A percentile compares a stretch with the other conserved stretches of the same genome.
phyloP scores from a whole-genome alignment of 2,329 filamentous ascomycete species.

The Cytospora schulzeri region DNA sequence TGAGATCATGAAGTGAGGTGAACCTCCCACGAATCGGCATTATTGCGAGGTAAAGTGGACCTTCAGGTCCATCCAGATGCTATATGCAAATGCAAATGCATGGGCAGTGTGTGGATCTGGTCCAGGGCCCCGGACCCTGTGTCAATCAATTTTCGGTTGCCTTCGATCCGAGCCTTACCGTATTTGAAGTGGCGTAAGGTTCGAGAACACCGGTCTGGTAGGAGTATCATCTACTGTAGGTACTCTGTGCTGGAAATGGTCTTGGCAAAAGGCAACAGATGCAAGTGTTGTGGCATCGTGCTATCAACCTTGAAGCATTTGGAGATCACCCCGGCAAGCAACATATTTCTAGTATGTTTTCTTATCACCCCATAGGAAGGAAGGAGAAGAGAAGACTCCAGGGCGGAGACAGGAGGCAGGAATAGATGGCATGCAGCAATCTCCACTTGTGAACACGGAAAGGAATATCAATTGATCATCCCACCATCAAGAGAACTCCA shows the following conservation, averaged over 20 bases:
- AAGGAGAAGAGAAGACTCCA: too few relatives aligned
- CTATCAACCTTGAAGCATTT: too few relatives aligned
- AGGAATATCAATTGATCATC: not conserved
- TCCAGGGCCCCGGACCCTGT: not conserved
- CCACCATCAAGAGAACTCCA: too few relatives aligned
- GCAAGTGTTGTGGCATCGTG: too few relatives aligned
- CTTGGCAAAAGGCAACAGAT: too few relatives aligned
- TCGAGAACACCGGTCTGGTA: not conserved
- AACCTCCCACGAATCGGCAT: slow-evolving; percentile 2
- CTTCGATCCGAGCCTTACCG: slow-evolving; percentile 15
- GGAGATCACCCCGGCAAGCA: too few relatives aligned
- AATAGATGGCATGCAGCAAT: not conserved
- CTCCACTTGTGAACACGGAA: not conserved
- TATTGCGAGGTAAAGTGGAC: not conserved
- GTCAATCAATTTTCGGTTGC: slow-evolving; percentile 5
- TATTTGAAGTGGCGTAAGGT: slow-evolving; percentile 5
- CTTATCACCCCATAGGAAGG: too few relatives aligned
- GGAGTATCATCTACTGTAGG: too few relatives aligned
- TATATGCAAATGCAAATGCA: not conserved
- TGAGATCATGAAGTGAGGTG: not conserved
- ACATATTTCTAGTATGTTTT: too few relatives aligned
- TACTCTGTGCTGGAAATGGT: too few relatives aligned
- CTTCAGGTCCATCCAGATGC: not conserved
- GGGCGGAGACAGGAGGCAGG: not conserved
- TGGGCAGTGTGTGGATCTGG: not conserved